These are phyloP conservation scores for Fremontodendron californicum DNA, from an alignment of 345 rosid species.

Conservation along the genomic window DNA sequence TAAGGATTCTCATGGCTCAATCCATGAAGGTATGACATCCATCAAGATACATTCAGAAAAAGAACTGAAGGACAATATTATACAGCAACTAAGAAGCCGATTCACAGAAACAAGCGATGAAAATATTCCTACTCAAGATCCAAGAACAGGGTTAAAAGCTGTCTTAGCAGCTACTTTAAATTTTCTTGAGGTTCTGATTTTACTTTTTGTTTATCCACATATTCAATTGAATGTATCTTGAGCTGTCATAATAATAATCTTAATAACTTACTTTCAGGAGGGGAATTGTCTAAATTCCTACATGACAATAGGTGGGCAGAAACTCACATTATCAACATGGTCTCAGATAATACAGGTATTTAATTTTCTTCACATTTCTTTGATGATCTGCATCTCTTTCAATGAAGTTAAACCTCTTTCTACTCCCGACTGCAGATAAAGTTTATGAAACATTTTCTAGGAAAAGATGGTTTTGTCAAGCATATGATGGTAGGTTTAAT, in stretches of 20 bases:
- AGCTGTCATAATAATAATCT: neutral
- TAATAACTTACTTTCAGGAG: neutral
- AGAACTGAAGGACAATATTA: neutral
- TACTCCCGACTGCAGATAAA: neutral
- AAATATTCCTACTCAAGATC: neutral
- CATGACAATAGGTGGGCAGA: neutral
- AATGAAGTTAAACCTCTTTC: neutral
- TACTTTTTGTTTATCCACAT: neutral
- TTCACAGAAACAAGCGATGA: neutral
- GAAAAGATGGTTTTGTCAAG: conserved; percentile 14
- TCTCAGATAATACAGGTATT: conserved; percentile 16
- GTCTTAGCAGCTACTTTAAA: neutral
- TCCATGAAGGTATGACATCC: neutral
- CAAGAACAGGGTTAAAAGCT: neutral
- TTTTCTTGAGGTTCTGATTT: neutral
- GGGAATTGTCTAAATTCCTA: neutral
- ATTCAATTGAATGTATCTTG: neutral
- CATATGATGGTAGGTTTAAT: neutral
- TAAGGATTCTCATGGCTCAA: neutral
- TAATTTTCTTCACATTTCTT: neutral
- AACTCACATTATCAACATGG: neutral
- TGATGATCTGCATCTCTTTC: neutral
- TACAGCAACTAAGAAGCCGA: neutral
- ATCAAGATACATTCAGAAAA: neutral
- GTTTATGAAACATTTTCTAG: conserved; percentile 4